phyloP scores from a whole-genome alignment of 2,329 filamentous ascomycete species.

The Colletotrichum paranaense region DNA sequence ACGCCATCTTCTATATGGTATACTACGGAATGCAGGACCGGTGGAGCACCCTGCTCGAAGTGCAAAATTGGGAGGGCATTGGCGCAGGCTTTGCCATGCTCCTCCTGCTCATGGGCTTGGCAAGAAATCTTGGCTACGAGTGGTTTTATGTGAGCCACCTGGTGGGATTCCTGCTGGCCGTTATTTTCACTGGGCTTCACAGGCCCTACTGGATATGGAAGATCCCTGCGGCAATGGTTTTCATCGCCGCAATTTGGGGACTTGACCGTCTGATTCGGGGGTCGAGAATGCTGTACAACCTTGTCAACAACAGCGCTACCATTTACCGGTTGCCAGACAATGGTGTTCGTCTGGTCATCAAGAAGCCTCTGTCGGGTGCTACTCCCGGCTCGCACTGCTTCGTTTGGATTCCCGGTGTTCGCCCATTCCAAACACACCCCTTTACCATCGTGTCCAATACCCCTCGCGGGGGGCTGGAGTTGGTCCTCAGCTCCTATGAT shows the following conservation, averaged over 20 bases:
- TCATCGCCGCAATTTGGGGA: conserved; percentile 45
- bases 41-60: neutral
- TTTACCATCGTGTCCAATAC: conserved; percentile 48
- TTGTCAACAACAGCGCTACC: conserved; percentile 45
- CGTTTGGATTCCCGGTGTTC: conserved; percentile 46
- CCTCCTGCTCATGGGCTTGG: conserved; percentile 40
- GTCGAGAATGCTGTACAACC: conserved; percentile 39
- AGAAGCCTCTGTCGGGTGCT: conserved; percentile 41
- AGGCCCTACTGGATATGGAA: conserved; percentile 47
- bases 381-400: conserved; percentile 51
- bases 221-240: conserved; percentile 49
- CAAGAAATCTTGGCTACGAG: conserved; percentile 43
- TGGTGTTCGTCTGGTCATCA: conserved; percentile 44
- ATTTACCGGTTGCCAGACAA: conserved; percentile 44
- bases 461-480: conserved; percentile 60
- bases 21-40: neutral
- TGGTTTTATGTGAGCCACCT: conserved; percentile 48
- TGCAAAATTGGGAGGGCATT: conserved; percentile 44
- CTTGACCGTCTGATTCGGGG: conserved; percentile 43
- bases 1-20: neutral
- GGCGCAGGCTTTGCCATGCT: conserved; percentile 42
- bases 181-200: conserved; percentile 49
- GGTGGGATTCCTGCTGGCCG: conserved; percentile 44
- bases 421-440: conserved; percentile 50
- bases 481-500: conserved; percentile 66